phyloP scores from a whole-genome alignment of 1,284 basidiomycete genomes.

The Leccinum fuscescens region DNA sequence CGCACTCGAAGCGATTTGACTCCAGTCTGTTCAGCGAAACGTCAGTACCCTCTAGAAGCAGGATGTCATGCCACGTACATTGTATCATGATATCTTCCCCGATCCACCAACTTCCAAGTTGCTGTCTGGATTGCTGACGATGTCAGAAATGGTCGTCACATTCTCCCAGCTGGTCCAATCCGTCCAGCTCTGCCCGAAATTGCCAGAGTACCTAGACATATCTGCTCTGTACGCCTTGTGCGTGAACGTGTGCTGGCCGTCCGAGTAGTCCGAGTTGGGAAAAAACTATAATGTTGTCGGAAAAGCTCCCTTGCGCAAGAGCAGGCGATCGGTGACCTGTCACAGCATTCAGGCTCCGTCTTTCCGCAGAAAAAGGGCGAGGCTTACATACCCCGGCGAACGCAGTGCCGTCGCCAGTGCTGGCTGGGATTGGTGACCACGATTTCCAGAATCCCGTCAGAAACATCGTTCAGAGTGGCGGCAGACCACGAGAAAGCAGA shows the following conservation, averaged over 20 bases:
- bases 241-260: conserved; percentile 69
- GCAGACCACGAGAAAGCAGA: conserved; percentile 70
- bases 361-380: background rate
- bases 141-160: conserved; percentile 53
- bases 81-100: conserved; percentile 86
- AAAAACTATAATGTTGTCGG: conserved; percentile 79
- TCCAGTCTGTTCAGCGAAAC: conserved; percentile 62
- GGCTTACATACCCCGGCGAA: conserved; percentile 52
- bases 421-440: conserved; percentile 55
- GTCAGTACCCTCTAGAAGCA: background rate
- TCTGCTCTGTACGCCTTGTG: conserved; percentile 88
- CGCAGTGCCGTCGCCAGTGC: conserved; percentile 41
- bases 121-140: conserved; percentile 53
- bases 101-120: conserved; percentile 68
- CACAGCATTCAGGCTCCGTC: conserved; percentile 5
- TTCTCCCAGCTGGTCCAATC: conserved; percentile 76
- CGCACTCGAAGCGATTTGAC: conserved; percentile 58
- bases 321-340: conserved; percentile 68
- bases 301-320: conserved; percentile 72
- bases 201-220: conserved; percentile 78
- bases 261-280: conserved; percentile 69
- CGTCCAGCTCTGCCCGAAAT: conserved; percentile 84
- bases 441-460: conserved; percentile 79
- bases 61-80: conserved; percentile 49
- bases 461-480: conserved; percentile 67